Evolutionary conservation across 306 rosid species (phyloP).

Genomic region (Citrullus colocynthis): DNA sequence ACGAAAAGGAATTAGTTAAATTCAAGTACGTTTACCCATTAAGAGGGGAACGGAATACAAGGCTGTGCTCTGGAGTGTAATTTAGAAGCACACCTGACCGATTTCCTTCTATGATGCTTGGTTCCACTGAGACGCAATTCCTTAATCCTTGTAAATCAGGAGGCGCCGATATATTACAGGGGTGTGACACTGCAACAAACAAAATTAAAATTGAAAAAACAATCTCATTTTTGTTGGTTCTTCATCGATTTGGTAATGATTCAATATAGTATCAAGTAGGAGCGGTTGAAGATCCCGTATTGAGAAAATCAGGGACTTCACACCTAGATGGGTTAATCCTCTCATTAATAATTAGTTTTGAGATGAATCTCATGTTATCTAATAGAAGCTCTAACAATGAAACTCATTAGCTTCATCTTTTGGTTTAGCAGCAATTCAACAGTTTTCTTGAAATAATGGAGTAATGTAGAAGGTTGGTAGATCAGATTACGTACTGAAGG

Average conservation of each 20-base stretch:
- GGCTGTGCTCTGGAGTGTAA: conserved; percentile 21
- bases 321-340: no score
- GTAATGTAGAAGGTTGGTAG: not conserved
- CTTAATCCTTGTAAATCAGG: not conserved
- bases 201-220: not conserved
- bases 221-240: not conserved
- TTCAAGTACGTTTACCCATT: not conserved
- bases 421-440: not conserved
- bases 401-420: no score
- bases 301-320: no score
- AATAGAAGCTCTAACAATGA: no score
- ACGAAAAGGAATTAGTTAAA: not conserved
- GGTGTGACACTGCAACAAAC: not conserved
- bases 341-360: no score
- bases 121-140: conserved; percentile 7
- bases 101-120: conserved; percentile 30
- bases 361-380: no score
- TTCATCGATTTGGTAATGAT: no score
- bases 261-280: no score
- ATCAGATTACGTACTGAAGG: not conserved
- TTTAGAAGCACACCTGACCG: conserved; percentile 10
- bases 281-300: no score
- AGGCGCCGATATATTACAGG: not conserved
- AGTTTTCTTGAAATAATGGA: not conserved
- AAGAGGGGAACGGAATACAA: conserved; percentile 21